Base-by-base conservation (phyloP, 495 filamentous ascomycete species). In the Astrothelium macrocarpum region DNA sequence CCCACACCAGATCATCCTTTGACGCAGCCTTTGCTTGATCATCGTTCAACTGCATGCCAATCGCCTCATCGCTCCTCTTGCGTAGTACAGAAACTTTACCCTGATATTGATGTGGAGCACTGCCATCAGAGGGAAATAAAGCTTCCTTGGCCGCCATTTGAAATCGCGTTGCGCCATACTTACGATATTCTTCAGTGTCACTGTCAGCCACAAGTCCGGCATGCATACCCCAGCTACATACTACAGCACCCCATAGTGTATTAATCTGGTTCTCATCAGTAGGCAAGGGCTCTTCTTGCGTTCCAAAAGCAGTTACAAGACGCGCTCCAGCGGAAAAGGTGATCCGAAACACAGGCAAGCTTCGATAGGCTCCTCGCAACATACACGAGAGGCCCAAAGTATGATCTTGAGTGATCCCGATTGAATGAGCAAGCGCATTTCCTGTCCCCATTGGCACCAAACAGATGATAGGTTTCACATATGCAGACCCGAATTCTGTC, bases 191-290 rank as follows among this genome's bases (percentile, higher is more conserved):
- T 1, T 79, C 74, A 0, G 91, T 90, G 70, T 96, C 91, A 71
- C 87, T 90, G 74, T 95, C 90, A 45, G 89, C 91, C 28, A 97
- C 91, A 0, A 97, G 76, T 16, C 84, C 81, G 36, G 93, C 89
- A 72, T 97, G 93, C 63, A 96, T 82, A 39, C 87, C 93, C 84
- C 91, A 95, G 66, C 86, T 90, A 32, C 85, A 84, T 14, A 96
- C 91, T 32, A 96, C 88, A 14, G 86, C 87, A n/a, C 90, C 90
- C 67, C 84, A 80, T 5, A 56, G 25, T 29, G 5, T 29, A 9
- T 11, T 11, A 28, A 10, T 56, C 5, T 56, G 20, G 25, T 93
- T 73, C 49, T 75, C 73, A 4, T 67, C 59, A 1, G 63, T 49
- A n/a, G 32, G 26, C 42, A 73, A 67, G 45, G 71, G 65, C 28